Evolutionary conservation across 305 asterid genomes (phyloP).

Genomic region (Solanum hybrid): DNA sequence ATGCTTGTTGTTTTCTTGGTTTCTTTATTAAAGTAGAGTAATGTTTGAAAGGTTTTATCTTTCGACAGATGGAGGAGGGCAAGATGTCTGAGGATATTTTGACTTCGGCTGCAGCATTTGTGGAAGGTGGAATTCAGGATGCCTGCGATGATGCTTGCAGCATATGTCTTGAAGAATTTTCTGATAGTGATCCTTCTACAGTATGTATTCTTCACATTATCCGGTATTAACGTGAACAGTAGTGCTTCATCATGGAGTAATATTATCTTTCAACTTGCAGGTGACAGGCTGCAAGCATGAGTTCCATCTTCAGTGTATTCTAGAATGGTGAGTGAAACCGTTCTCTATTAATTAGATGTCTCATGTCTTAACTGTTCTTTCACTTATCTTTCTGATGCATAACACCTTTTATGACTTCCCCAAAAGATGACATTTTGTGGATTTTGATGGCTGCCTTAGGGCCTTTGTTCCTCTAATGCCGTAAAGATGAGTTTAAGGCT

Average conservation of each 20-base stretch:
- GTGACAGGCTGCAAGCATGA: slow-evolving; percentile 87
- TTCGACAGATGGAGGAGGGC: slow-evolving; percentile 66
- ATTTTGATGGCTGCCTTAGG: background rate
- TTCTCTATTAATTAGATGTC: background rate
- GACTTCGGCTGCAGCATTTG: slow-evolving; percentile 82
- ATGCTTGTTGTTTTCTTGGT: background rate
- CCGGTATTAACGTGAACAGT: background rate
- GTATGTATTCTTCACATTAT: slow-evolving; percentile 23
- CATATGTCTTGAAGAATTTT: slow-evolving; percentile 80
- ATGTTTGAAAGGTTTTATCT: slow-evolving; percentile 3
- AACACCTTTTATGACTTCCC: background rate
- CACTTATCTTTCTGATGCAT: background rate
- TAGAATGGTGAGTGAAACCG: slow-evolving; percentile 49
- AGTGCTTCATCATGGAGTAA: background rate
- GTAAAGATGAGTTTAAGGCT: background rate
- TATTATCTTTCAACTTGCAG: slow-evolving; percentile 29
- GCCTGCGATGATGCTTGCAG: slow-evolving; percentile 90
- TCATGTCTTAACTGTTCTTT: background rate
- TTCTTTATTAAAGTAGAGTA: background rate
- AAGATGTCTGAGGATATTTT: slow-evolving; percentile 43
- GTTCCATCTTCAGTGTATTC: slow-evolving; percentile 82
- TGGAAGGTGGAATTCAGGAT: slow-evolving; percentile 88
- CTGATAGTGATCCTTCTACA: slow-evolving; percentile 66
- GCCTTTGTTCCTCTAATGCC: background rate
- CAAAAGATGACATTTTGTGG: background rate